A percentile compares a stretch with the other conserved stretches of the same genome.
Evolutionary conservation across 805 yeast species (phyloP).

Genomic region (Yarrowia sp.): DNA sequence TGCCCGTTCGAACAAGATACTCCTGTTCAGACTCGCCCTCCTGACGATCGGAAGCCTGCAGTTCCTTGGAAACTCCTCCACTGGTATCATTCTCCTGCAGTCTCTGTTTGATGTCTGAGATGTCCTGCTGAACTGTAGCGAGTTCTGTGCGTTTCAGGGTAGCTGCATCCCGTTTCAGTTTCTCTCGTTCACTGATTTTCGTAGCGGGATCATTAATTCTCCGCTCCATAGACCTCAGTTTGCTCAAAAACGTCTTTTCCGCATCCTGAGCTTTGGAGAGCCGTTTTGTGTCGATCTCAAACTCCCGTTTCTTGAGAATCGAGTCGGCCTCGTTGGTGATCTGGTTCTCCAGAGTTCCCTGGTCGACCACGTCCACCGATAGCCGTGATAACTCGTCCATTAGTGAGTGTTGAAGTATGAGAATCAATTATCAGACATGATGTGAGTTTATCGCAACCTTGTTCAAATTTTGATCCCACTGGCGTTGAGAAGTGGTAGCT

Average conservation of each 20-base stretch:
- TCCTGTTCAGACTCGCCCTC: conserved; percentile 84
- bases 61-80: conserved; percentile 18
- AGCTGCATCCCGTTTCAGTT: conserved; percentile 60
- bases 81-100: conserved; percentile 50
- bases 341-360: conserved; percentile 74
- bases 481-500: too few relatives aligned
- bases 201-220: conserved; percentile 61
- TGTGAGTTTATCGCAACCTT: neutral
- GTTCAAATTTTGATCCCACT: neutral
- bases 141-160: conserved; percentile 61
- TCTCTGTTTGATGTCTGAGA: conserved; percentile 64
- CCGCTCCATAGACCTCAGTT: conserved; percentile 57
- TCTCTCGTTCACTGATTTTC: conserved; percentile 68
- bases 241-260: conserved; percentile 54
- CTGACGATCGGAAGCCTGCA: conserved; percentile 49
- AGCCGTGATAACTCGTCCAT: conserved; percentile 50
- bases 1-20: conserved; percentile 84
- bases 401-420: neutral
- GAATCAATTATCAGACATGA: neutral
- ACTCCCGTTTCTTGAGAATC: conserved; percentile 65
- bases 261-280: conserved; percentile 68
- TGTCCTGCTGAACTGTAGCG: conserved; percentile 62
- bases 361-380: conserved; percentile 74
- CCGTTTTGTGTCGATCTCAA: conserved; percentile 76
- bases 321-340: conserved; percentile 71